A percentile compares a stretch with the other conserved stretches of the same genome.
Conservation (phyloP, 768 basidiomycete genomes). For the Panaeolus papilionaceus region DNA sequence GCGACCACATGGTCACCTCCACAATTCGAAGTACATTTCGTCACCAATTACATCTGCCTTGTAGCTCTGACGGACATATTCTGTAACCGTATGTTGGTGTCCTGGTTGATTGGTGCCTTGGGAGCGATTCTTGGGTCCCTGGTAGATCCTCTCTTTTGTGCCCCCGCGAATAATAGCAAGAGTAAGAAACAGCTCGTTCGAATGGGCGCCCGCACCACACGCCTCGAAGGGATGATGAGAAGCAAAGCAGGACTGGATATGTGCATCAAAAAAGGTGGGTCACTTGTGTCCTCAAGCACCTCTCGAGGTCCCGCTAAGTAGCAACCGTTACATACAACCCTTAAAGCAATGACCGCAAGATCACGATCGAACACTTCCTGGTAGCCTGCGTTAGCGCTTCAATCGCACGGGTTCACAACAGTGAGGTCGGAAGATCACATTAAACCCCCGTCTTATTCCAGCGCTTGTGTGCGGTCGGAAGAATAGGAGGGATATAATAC, state of each 20-base stretch:
- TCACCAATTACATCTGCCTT: neutral
- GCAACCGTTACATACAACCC: no score
- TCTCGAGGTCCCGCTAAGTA: no score
- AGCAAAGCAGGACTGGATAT: neutral
- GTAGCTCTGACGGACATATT: no score
- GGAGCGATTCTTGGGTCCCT: neutral
- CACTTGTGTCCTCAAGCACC: neutral
- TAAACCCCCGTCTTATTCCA: no score
- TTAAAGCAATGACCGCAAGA: neutral
- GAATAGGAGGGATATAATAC: neutral
- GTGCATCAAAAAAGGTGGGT: neutral
- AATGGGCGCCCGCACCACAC: neutral
- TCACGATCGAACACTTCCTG: constrained; percentile 1
- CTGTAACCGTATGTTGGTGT: neutral
- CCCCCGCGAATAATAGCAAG: no score
- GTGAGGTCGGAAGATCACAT: no score
- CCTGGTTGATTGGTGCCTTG: neutral
- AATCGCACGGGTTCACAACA: neutral
- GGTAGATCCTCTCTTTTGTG: no score
- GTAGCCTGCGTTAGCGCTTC: neutral
- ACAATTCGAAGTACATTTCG: neutral
- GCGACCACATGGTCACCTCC: neutral
- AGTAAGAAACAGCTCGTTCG: no score
- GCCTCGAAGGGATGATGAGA: neutral
- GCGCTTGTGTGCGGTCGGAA: no score